Conservation (phyloP, 441 rosid genomes). For the Metrosideros polymorpha region DNA sequence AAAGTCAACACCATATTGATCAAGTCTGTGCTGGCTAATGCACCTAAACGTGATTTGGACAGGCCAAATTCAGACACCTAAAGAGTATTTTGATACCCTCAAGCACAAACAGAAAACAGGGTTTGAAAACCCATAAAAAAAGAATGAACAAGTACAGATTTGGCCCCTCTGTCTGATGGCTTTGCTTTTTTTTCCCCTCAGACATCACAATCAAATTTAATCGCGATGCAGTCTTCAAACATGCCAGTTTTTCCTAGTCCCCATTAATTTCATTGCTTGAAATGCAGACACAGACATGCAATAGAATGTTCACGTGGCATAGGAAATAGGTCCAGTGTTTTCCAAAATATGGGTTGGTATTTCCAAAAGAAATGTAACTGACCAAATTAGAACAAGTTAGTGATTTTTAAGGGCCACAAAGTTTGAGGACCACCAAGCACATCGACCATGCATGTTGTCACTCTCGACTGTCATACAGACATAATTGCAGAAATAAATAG, state of each 20-base stretch:
- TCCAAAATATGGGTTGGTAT: neutral
- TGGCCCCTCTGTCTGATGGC: neutral
- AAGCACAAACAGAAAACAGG: neutral
- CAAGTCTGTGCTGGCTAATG: neutral
- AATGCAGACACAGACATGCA: neutral
- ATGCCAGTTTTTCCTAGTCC: neutral
- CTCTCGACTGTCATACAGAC: neutral
- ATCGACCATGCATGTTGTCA: neutral
- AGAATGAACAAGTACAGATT: neutral
- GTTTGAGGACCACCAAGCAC: neutral
- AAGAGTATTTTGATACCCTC: neutral
- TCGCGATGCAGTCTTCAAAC: neutral
- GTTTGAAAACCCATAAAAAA: neutral
- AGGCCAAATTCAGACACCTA: neutral
- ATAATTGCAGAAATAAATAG: neutral
- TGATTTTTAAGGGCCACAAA: neutral
- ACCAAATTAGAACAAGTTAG: neutral
- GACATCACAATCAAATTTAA: neutral
- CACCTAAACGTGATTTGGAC: neutral
- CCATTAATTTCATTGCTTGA: neutral
- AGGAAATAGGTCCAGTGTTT: neutral
- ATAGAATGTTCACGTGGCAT: neutral
- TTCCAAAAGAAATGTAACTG: neutral
- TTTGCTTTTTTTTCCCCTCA: neutral
- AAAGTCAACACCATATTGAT: neutral